Conservation (phyloP, 805 yeast genomes). For the Candida glaebosa region DNA sequence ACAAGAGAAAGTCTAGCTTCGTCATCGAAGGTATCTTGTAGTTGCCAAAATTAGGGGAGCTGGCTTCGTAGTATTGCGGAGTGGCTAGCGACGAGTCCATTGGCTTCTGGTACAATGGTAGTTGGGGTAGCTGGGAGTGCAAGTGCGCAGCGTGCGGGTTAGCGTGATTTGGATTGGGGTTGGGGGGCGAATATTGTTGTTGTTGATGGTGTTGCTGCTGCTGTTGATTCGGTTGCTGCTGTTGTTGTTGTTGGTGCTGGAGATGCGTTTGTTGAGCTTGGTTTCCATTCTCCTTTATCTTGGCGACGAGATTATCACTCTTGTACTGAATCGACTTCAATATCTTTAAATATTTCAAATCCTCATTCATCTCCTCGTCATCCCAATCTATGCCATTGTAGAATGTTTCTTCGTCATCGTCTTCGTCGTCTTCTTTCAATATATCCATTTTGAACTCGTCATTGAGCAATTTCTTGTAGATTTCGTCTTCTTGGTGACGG, state of each 20-base stretch:
- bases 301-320: slow-evolving; percentile 12
- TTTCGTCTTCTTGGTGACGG: slow-evolving; percentile 29
- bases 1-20: slow-evolving; percentile 16
- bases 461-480: slow-evolving; percentile 35
- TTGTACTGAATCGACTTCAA: slow-evolving; percentile 41
- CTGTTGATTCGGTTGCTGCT: slow-evolving; percentile 3
- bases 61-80: slow-evolving; percentile 4
- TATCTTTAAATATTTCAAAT: slow-evolving; percentile 40
- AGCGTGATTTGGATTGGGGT: no score
- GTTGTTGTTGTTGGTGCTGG: not conserved
- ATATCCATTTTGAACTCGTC: slow-evolving; percentile 39
- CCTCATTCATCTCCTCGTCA: slow-evolving; percentile 46
- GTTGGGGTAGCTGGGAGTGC: not conserved
- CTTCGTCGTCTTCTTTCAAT: slow-evolving; percentile 27
- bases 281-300: slow-evolving; percentile 1
- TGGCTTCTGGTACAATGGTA: not conserved
- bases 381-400: slow-evolving; percentile 42
- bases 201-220: not conserved
- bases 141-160: no score
- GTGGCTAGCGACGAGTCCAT: slow-evolving; percentile 1
- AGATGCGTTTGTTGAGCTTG: not conserved
- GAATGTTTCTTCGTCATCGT: slow-evolving; percentile 12
- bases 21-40: slow-evolving; percentile 14
- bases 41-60: slow-evolving; percentile 4
- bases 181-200: slow-evolving; percentile 1